Conservation (phyloP, 257 asterid species). For the Nicotiana tabacum region DNA sequence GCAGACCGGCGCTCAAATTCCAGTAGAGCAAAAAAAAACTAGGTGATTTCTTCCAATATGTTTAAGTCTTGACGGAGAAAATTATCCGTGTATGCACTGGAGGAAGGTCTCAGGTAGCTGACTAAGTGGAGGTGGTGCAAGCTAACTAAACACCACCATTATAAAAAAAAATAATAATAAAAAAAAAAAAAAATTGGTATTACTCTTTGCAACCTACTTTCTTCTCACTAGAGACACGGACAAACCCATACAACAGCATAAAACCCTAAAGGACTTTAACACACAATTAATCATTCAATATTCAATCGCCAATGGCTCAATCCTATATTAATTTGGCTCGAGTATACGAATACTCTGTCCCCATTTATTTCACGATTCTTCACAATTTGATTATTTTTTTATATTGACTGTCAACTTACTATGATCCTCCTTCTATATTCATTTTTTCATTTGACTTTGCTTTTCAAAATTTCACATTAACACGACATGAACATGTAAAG, state of each 20-base stretch:
- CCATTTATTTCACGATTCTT: background rate
- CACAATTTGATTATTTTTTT: background rate
- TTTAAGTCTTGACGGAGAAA: background rate
- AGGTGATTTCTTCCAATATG: background rate
- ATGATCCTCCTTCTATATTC: background rate
- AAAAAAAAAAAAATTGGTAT: too few species aligned
- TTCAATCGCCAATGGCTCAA: background rate
- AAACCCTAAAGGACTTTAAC: background rate
- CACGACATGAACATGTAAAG: background rate
- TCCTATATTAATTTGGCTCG: background rate
- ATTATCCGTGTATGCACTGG: background rate
- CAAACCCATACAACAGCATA: background rate
- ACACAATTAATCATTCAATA: background rate
- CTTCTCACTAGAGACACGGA: background rate
- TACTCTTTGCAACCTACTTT: background rate
- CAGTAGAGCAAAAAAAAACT: background rate
- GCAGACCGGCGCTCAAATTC: background rate
- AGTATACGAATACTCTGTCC: background rate
- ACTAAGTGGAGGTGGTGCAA: background rate
- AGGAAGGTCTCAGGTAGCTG: background rate
- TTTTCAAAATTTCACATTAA: background rate
- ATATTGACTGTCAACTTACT: background rate
- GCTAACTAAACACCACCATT: background rate
- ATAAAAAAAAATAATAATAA: background rate
- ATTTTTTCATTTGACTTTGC: background rate